Base-by-base conservation (phyloP, 441 rosid species). In the Dalechampia spathulata region DNA sequence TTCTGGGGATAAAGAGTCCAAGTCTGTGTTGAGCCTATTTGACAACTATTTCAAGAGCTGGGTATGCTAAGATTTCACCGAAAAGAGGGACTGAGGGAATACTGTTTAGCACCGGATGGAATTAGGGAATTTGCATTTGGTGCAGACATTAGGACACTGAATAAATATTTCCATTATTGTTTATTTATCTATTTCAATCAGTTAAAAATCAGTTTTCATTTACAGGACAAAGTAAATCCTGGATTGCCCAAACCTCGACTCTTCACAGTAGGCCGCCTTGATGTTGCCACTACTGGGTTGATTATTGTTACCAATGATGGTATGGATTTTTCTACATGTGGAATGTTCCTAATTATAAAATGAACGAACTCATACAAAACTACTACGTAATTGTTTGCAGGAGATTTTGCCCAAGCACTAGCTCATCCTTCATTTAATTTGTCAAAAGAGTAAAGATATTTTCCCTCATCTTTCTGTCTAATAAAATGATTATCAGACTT, bases 211-310 rank as follows among this genome's bases (percentile, higher is more conserved):
- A 30, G 7, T 66, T 62, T 47, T 21, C 17, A 27, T 71, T 30
- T 30, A 27, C 70, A 92, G 96, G 79, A 79, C 41, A 83, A 76
- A 71, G 75, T 65, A 61, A 81, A 81, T 70, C 80, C 87, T 0
- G 94, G 88, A 57, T 55, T 73, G 64, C 87, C 94, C 32, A 77
- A 73, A 68, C 98, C 98, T 30, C 85, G 96, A n/a, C 76, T 92
- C 36, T 92, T 92, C 53, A 92, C 95, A 8, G 96, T 86, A 57
- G 96, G 98, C 38, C 91, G 98, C 66, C 96, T 92, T 49, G 94
- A 92, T 54, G 98, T 92, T 66, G 98, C 96, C 59, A 86, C 95
- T 4, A 75, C 85, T 40, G 98, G 98, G 34, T 79, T 88, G 52
- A 75, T 86, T 38, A 73, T 88, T 40, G 90, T 83, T 57, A 92